A percentile compares a stretch with the other conserved stretches of the same genome.
Evolutionary conservation across 2,329 filamentous ascomycete genomes (phyloP).

Genomic region (Apiospora arundinis): DNA sequence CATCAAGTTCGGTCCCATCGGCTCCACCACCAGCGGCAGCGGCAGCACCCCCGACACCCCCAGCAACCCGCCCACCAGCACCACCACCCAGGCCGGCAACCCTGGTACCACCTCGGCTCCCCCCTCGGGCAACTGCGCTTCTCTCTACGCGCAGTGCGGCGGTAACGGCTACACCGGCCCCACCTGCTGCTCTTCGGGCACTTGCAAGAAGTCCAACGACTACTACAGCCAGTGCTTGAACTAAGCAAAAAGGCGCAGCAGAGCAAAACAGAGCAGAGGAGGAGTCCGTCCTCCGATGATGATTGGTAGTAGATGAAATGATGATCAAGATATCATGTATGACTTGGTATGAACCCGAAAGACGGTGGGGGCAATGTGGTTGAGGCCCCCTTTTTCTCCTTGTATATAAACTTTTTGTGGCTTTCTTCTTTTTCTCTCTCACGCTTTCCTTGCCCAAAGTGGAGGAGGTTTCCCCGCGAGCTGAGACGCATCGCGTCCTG

Average conservation of each 20-base stretch:
- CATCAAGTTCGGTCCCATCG: slow-evolving; percentile 56
- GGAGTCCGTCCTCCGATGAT: background rate
- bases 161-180: slow-evolving; percentile 19
- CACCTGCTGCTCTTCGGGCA: slow-evolving; percentile 18
- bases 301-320: background rate
- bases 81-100: background rate
- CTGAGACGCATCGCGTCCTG: background rate
- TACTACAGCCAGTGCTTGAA: slow-evolving; percentile 17
- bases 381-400: background rate
- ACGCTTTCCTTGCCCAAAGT: background rate
- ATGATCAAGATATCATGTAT: background rate
- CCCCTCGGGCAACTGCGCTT: background rate
- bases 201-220: slow-evolving; percentile 15
- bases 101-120: background rate
- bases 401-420: background rate
- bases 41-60: background rate
- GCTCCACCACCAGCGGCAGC: slow-evolving; percentile 42
- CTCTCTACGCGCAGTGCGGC: slow-evolving; percentile 21
- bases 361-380: too few relatives aligned
- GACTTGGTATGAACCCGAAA: background rate
- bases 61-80: slow-evolving; percentile 1
- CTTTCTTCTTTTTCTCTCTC: background rate
- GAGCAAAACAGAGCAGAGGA: background rate
- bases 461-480: background rate
- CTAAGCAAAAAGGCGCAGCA: background rate